These are phyloP conservation scores for Starmera caribaea DNA, from an alignment of 805 yeast genomes.

Conservation along the genomic window DNA sequence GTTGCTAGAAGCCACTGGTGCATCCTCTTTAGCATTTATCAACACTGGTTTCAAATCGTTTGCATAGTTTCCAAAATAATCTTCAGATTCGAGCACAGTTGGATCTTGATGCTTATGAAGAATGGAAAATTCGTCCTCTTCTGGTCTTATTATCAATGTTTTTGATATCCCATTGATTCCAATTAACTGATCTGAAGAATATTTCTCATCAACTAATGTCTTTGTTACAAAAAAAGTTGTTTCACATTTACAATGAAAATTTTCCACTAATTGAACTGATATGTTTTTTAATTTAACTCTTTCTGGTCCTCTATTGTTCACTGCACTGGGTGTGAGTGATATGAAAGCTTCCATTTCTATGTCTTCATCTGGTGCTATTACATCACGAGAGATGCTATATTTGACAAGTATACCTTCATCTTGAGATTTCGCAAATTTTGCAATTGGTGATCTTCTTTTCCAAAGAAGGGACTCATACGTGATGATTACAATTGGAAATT, in stretches of 20 bases:
- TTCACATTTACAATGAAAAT: constrained; percentile 30
- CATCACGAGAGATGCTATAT: constrained; percentile 37
- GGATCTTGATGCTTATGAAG: constrained; percentile 22
- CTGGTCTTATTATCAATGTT: constrained; percentile 19
- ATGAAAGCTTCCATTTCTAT: constrained; percentile 30
- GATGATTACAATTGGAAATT: constrained; percentile 45
- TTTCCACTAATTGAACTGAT: constrained; percentile 40
- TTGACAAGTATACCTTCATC: constrained; percentile 41
- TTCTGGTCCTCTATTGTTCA: constrained; percentile 7
- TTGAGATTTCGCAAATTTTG: constrained; percentile 32
- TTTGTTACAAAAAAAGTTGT: constrained; percentile 35
- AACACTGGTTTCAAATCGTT: constrained; percentile 21
- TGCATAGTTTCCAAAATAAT: constrained; percentile 7
- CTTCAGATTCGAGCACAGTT: constrained; percentile 18
- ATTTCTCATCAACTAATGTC: constrained; percentile 21
- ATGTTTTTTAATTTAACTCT: constrained; percentile 33
- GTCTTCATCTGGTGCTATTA: constrained; percentile 51
- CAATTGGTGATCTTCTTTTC: constrained; percentile 39
- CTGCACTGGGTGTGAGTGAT: constrained; percentile 21
- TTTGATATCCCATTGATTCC: constrained; percentile 13
- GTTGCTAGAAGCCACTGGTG: constrained; percentile 24
- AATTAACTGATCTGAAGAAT: background rate
- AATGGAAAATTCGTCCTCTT: constrained; percentile 19
- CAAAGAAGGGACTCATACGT: constrained; percentile 49
- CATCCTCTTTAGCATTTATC: constrained; percentile 10